These are phyloP conservation scores for Gryganskiella cystojenkinii DNA, from an alignment of 192 early-diverging fungal genomes.

Conservation along the genomic window DNA sequence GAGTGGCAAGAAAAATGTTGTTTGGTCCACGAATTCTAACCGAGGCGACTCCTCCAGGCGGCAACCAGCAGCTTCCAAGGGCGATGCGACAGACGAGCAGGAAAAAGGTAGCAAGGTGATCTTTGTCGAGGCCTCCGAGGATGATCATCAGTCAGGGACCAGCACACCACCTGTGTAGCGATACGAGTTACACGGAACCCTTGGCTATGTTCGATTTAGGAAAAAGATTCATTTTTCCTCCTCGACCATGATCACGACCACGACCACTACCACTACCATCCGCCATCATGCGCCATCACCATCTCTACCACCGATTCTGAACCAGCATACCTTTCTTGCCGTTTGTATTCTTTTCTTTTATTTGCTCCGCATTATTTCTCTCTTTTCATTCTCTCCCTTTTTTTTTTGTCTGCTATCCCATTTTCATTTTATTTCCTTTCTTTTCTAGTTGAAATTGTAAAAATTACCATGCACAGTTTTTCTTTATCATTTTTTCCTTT, in stretches of 20 bases:
- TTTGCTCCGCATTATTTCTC: neutral
- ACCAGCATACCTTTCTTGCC: neutral
- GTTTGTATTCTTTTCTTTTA: too few species aligned
- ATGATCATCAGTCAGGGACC: too few species aligned
- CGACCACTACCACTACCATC: too few species aligned
- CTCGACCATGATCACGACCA: too few species aligned
- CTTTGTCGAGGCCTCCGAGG: neutral
- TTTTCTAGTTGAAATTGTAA: constrained; percentile 10
- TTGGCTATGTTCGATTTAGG: neutral
- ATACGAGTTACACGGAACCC: neutral
- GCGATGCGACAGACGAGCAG: neutral
- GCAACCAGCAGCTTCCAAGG: constrained; percentile 4
- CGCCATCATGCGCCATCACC: too few species aligned
- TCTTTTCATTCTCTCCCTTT: neutral
- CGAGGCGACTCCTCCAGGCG: constrained; percentile 36
- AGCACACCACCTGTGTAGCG: too few species aligned
- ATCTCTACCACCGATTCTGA: constrained; percentile 3
- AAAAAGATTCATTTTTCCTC: too few species aligned
- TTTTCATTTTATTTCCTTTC: neutral
- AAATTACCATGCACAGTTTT: neutral
- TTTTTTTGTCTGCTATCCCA: neutral
- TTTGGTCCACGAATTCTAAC: constrained; percentile 50
- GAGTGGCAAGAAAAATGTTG: constrained; percentile 20
- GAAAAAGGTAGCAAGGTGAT: neutral
- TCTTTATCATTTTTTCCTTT: constrained; percentile 8